Conservation (phyloP, 176 grass and related monocot species). For the Zizania latifolia region DNA sequence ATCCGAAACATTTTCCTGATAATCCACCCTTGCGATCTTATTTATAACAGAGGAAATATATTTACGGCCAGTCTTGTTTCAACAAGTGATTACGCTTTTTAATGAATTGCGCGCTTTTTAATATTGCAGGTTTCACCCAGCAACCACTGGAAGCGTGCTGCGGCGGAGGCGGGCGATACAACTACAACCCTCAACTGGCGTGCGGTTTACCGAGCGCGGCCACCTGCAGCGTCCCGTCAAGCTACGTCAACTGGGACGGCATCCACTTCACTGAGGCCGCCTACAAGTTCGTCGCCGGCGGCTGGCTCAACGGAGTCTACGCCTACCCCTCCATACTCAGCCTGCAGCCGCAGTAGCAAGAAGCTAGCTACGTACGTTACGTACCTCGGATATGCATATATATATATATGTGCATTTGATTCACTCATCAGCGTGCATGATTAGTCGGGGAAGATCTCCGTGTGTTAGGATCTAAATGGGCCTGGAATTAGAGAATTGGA, state of each 20-base stretch:
- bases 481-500: too few relatives aligned
- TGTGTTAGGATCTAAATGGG: too few relatives aligned
- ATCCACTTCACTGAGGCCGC: slow-evolving; percentile 57
- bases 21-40: too few relatives aligned
- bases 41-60: too few relatives aligned
- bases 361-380: not conserved
- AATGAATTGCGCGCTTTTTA: too few relatives aligned
- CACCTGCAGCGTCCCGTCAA: slow-evolving; percentile 31
- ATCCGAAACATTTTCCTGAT: too few relatives aligned
- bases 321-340: slow-evolving; percentile 44
- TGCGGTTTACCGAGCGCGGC: slow-evolving; percentile 35
- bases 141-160: slow-evolving; percentile 47
- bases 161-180: slow-evolving; percentile 54
- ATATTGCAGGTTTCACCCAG: slow-evolving; percentile 42
- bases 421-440: too few relatives aligned
- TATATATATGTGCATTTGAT: too few relatives aligned
- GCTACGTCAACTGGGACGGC: slow-evolving; percentile 48
- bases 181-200: slow-evolving; percentile 27
- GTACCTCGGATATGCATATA: too few relatives aligned
- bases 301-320: slow-evolving; percentile 47
- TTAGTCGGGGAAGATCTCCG: too few relatives aligned
- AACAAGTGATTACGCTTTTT: too few relatives aligned
- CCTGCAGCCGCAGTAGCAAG: not conserved
- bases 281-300: slow-evolving; percentile 37
- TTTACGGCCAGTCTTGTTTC: too few relatives aligned